A percentile compares a stretch with the other conserved stretches of the same genome.
These are phyloP conservation scores for Combretum micranthum DNA, from an alignment of 345 rosid genomes.

Conservation along the genomic window DNA sequence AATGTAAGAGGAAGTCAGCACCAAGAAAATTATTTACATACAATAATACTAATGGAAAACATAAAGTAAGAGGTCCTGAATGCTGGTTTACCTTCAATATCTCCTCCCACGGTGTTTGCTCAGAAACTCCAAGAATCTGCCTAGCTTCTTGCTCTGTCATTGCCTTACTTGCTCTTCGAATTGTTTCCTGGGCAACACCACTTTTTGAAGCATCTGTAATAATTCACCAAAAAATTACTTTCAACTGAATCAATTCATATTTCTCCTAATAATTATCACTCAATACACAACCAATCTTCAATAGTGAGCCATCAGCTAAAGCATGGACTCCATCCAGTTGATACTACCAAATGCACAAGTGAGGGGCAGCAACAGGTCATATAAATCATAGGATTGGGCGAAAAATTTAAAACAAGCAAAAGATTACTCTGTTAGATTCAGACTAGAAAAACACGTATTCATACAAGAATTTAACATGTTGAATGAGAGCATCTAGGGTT, in stretches of 20 bases:
- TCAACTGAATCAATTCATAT: too few relatives aligned
- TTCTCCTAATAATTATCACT: too few relatives aligned
- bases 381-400: background rate
- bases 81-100: constrained; percentile 42
- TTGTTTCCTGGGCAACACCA: constrained; percentile 77
- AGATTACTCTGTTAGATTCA: background rate
- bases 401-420: too few relatives aligned
- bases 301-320: too few relatives aligned
- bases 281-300: too few relatives aligned
- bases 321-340: too few relatives aligned
- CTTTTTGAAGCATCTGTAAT: constrained; percentile 72
- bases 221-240: background rate
- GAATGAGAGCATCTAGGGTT: background rate
- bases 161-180: constrained; percentile 55
- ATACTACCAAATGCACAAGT: too few relatives aligned
- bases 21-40: background rate
- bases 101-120: constrained; percentile 76
- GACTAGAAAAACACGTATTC: background rate
- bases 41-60: background rate
- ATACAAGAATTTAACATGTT: background rate
- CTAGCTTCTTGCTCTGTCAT: constrained; percentile 83
- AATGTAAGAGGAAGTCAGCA: constrained; percentile 1
- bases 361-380: too few relatives aligned
- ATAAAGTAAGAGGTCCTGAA: background rate
- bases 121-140: constrained; percentile 78